phyloP scores from a whole-genome alignment of 1,139 yeast genomes.

The Hyphopichia burtonii region DNA sequence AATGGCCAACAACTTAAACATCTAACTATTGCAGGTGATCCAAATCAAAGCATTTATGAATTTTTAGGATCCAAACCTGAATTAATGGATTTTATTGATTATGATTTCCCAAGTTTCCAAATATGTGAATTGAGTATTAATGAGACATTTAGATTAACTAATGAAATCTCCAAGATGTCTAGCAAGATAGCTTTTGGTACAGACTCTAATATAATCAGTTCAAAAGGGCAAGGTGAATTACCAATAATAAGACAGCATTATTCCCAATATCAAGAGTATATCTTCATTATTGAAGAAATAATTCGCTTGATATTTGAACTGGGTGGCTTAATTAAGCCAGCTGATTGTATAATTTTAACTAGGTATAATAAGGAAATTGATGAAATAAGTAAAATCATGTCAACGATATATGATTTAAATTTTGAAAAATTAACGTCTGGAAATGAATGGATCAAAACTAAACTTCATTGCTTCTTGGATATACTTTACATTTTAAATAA shows the following conservation, averaged over 20 bases:
- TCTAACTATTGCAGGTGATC: slow-evolving; percentile 70
- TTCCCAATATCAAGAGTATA: slow-evolving; percentile 33
- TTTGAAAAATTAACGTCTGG: slow-evolving; percentile 45
- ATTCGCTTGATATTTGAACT: slow-evolving; percentile 41
- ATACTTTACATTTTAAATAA: slow-evolving; percentile 41
- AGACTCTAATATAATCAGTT: slow-evolving; percentile 10
- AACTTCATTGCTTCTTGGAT: slow-evolving; percentile 50
- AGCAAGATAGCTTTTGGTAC: slow-evolving; percentile 7
- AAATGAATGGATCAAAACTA: slow-evolving; percentile 54
- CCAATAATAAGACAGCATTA: slow-evolving; percentile 32
- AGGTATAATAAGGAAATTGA: slow-evolving; percentile 55
- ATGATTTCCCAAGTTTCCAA: slow-evolving; percentile 23
- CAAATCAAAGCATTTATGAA: slow-evolving; percentile 67
- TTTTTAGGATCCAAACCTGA: slow-evolving; percentile 56
- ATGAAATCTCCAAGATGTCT: slow-evolving; percentile 50
- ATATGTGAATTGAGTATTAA: slow-evolving; percentile 31
- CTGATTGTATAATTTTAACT: slow-evolving; percentile 57
- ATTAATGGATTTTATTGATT: slow-evolving; percentile 21
- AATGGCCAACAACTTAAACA: slow-evolving; percentile 35
- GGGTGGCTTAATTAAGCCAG: slow-evolving; percentile 44
- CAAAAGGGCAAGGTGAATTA: slow-evolving; percentile 19
- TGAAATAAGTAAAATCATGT: slow-evolving; percentile 38
- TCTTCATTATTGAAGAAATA: slow-evolving; percentile 47
- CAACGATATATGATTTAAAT: slow-evolving; percentile 38
- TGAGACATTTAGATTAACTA: slow-evolving; percentile 60